Base-by-base conservation (phyloP, 208 protist species). In the Crithidia expoeki region DNA sequence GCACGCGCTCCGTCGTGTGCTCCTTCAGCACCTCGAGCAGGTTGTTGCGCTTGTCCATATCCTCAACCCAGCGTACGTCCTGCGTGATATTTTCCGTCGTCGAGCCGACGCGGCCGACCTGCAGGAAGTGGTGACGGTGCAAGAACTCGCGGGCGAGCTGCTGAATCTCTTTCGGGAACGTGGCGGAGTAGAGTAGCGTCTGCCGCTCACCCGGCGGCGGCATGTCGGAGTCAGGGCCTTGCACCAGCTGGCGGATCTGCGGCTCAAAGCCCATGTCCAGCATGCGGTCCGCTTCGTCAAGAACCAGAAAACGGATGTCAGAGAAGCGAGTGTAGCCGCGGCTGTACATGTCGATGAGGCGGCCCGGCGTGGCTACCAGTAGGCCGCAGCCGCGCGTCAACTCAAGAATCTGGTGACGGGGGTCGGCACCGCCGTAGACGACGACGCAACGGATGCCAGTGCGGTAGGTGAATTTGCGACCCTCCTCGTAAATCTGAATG, bases 181-280 rank as follows among this genome's bases (percentile, higher is more conserved):
- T 99, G 44, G 99, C 99, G 27, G 92, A 98, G 89, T 99, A 99
- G 81, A 99, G 94, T 32, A 99, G 87, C 46, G 99, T 99, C 85
- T 99, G 99, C 52, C 98, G 91, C 66, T 99, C 88, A 10, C 96
- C 96, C 21, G 98, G 76, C n/a, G 57, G 79, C 7, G 95, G 96
- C 97, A 99, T 98, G 76, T 97, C 96, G 38, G 90, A 90, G 50
- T 99, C 80, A 6, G 91, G 90, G 71, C 97, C 95, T 68, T 98
- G 90, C 12, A 99, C 96, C 79, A 99, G 99, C 68, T 93, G 85
- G 56, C 98, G 96, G 64, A 99, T 99, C 85, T 99, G 98, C 38
- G 97, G 98, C 85, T 99, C 98, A 72, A 99, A 99, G 67, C 98
- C 99, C 98, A 99, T 99, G 82, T 99, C 99, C 46, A 99, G 95